Base-by-base conservation (phyloP, 2,329 filamentous ascomycete species). In the Pseudogymnoascus sp. region DNA sequence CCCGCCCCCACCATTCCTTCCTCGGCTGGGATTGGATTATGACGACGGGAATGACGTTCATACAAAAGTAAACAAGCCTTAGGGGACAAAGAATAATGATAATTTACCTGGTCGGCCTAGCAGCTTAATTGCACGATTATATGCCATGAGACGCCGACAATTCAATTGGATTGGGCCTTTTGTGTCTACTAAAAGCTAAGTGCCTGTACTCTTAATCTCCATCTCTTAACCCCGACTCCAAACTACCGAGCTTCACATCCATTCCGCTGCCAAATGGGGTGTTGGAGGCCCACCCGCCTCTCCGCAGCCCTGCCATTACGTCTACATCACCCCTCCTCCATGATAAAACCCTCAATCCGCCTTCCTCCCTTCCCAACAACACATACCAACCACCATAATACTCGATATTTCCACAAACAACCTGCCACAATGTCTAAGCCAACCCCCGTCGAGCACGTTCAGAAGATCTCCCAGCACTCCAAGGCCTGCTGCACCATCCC, bases 401-500 rank as follows among this genome's bases (percentile, higher is more conserved):
- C 46, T 53, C 46, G 46, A 31, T 31, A 53, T n/a, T 53, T 53
- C 1, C 46, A 53, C 9, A 53, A 53, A 53, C 46, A 17, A 31
- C 26, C 46, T 10, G 9, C 7, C 31, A 60, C 31, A 23, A 60
- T 60, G 31, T 60, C 56, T 40, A 31, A 37, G 26, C 31, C 21
- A 33, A 31, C 23, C 31, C 56, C 56, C 15, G 9, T 17, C 7
- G 46, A 53, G 46, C 46, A 53, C 46, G 46, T 53, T 3, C 7
- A 53, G n/a, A 53, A 53, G 46, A 17, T 31, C 23, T 53, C 46
- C 4, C 17, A 23, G 19, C 59, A 60, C 19, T 60, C 59, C 61
- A 68, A 68, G 63, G 68, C 68, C 5, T 71, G 70, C 64, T 67
- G 67, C 35, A 70, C 68, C 1, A 68, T 70, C 31, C 69, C 76